phyloP scores from a whole-genome alignment of 2,329 filamentous ascomycete species.

The Mycosphaerelloides madeirae region DNA sequence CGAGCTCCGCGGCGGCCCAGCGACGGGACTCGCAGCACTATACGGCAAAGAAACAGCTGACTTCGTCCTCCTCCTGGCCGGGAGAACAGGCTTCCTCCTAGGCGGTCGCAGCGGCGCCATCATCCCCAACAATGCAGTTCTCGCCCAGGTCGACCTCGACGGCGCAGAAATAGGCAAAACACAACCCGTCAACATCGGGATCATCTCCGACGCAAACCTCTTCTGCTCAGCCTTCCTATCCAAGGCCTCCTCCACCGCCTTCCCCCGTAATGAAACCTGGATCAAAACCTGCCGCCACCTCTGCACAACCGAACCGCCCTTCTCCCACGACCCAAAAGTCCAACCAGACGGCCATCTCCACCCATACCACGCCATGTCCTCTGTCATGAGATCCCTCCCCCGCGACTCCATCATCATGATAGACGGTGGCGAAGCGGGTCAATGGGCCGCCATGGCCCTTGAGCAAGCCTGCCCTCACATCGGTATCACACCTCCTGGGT shows the following conservation, averaged over 20 bases:
- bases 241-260: conserved; percentile 7
- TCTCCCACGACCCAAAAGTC: conserved; percentile 19
- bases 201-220: conserved; percentile 38
- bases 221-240: conserved; percentile 26
- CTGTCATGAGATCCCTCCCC: conserved; percentile 36
- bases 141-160: conserved; percentile 43
- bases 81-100: conserved; percentile 17
- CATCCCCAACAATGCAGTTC: conserved; percentile 36
- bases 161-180: conserved; percentile 42
- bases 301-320: conserved; percentile 23
- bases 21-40: conserved; percentile 33
- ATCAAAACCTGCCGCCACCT: conserved; percentile 26
- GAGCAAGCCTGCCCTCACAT: conserved; percentile 26
- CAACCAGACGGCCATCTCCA: conserved; percentile 35
- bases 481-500: conserved; percentile 31
- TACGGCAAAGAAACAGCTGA: conserved; percentile 35
- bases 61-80: conserved; percentile 38
- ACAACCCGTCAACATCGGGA: conserved; percentile 35
- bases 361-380: conserved; percentile 40
- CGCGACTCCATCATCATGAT: conserved; percentile 35
- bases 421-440: conserved; percentile 39
- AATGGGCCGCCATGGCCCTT: conserved; percentile 34
- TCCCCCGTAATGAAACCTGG: conserved; percentile 21
- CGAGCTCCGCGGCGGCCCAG: conserved; percentile 35
- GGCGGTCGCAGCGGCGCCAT: conserved; percentile 15